Evolutionary conservation across 2,329 filamentous ascomycete species (phyloP).

Genomic region (Helicocarpus griseus): DNA sequence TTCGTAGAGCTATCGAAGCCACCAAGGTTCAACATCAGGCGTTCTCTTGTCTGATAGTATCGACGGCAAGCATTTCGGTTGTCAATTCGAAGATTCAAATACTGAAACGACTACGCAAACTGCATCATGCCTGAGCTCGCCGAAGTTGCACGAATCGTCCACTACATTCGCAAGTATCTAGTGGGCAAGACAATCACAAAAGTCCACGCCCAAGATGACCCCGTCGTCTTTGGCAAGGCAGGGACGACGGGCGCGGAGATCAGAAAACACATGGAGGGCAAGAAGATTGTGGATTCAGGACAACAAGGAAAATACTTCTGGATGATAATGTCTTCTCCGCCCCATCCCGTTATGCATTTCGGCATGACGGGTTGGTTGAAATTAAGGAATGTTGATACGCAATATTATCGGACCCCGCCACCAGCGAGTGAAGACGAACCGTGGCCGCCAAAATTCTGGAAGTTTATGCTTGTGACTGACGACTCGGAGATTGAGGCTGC

Average conservation of each 20-base stretch:
- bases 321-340: conserved; percentile 65
- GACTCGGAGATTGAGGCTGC: conserved; percentile 56
- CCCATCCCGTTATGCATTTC: conserved; percentile 83
- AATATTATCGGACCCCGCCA: conserved; percentile 63
- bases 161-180: conserved; percentile 73
- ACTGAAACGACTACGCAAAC: background rate
- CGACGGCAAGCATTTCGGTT: no score
- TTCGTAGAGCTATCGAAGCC: no score
- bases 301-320: conserved; percentile 98
- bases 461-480: conserved; percentile 66
- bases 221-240: conserved; percentile 81
- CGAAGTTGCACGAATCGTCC: conserved; percentile 72
- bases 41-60: no score
- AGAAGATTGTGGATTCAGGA: conserved; percentile 60
- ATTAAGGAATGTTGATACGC: conserved; percentile 66
- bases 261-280: conserved; percentile 61
- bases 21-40: no score
- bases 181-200: conserved; percentile 69
- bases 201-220: conserved; percentile 66
- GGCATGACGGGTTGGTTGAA: conserved; percentile 78
- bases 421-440: conserved; percentile 46
- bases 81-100: no score
- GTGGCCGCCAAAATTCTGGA: conserved; percentile 88
- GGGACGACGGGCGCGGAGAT: conserved; percentile 71
- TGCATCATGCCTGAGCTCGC: conserved; percentile 39